Conservation (phyloP, 1,284 basidiomycete genomes). For the Puccinia coronata region DNA sequence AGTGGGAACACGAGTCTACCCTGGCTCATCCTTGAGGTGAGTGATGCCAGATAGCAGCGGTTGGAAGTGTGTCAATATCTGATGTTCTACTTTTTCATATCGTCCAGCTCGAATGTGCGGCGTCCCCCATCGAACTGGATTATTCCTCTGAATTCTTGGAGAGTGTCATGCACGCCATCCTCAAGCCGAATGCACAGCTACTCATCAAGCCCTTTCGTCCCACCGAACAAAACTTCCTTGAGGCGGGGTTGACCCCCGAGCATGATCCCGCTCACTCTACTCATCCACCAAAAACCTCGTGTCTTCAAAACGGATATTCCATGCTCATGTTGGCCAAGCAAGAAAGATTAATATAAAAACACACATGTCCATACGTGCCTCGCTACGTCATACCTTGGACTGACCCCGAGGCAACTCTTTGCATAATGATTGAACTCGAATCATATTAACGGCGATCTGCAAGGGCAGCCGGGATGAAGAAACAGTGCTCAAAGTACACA, state of each 20-base stretch:
- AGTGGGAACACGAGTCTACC: slow-evolving; percentile 30
- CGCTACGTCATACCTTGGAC: too few species aligned
- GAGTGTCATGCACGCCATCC: slow-evolving; percentile 12
- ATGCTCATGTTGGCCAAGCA: slow-evolving; percentile 45
- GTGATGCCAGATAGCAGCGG: not conserved
- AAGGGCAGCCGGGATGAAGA: too few species aligned
- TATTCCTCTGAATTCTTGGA: slow-evolving; percentile 7
- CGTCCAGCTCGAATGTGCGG: slow-evolving; percentile 38
- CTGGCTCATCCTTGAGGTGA: slow-evolving; percentile 42
- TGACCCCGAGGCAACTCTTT: too few species aligned
- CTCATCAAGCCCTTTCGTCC: slow-evolving; percentile 32
- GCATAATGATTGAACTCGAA: too few species aligned
- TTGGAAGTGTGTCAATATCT: not conserved
- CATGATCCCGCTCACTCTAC: not conserved
- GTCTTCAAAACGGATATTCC: slow-evolving; percentile 30
- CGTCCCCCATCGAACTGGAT: slow-evolving; percentile 25
- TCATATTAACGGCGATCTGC: too few species aligned
- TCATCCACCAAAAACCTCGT: not conserved
- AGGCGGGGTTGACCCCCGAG: slow-evolving; percentile 27
- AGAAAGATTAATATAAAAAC: slow-evolving; percentile 39
- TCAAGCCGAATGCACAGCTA: slow-evolving; percentile 13
- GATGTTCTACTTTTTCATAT: not conserved
- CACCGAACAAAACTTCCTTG: slow-evolving; percentile 9
- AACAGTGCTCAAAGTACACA: too few species aligned
- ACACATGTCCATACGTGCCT: too few species aligned